phyloP scores from a whole-genome alignment of 1,139 yeast species.

The Taiozyma onychis region DNA sequence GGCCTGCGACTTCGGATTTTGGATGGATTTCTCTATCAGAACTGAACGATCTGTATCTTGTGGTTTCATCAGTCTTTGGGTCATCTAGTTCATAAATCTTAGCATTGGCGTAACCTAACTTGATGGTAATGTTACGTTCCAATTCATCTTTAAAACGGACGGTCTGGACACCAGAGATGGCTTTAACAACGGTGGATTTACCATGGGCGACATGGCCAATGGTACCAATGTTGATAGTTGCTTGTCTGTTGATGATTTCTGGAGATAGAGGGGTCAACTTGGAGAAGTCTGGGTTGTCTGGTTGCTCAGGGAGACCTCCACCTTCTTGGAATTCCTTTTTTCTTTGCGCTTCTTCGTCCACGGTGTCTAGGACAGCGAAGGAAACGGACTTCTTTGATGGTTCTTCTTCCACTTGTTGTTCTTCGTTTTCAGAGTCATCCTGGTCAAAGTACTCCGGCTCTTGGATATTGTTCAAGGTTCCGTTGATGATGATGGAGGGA shows the following conservation, averaged over 20 bases:
- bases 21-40: constrained; percentile 94
- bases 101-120: constrained; percentile 98
- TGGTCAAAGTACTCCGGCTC: constrained; percentile 35
- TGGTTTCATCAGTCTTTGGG: constrained; percentile 87
- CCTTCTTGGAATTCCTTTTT: constrained; percentile 92
- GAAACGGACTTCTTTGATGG: constrained; percentile 73
- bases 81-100: constrained; percentile 93
- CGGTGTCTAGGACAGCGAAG: constrained; percentile 69
- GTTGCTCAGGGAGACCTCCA: constrained; percentile 97
- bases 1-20: constrained; percentile 80
- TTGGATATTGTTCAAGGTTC: constrained; percentile 48
- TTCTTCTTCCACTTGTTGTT: constrained; percentile 28
- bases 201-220: constrained; percentile 99
- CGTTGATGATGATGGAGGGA: constrained; percentile 83
- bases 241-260: constrained; percentile 96
- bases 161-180: constrained; percentile 97
- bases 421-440: constrained; percentile 30
- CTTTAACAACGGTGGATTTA: constrained; percentile 96
- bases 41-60: constrained; percentile 89
- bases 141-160: constrained; percentile 98
- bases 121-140: constrained; percentile 98
- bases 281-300: constrained; percentile 77
- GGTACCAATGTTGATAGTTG: constrained; percentile 98
- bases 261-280: constrained; percentile 82
- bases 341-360: constrained; percentile 65